These are phyloP conservation scores for Nematodospora valgi DNA, from an alignment of 805 yeast genomes.

Conservation along the genomic window DNA sequence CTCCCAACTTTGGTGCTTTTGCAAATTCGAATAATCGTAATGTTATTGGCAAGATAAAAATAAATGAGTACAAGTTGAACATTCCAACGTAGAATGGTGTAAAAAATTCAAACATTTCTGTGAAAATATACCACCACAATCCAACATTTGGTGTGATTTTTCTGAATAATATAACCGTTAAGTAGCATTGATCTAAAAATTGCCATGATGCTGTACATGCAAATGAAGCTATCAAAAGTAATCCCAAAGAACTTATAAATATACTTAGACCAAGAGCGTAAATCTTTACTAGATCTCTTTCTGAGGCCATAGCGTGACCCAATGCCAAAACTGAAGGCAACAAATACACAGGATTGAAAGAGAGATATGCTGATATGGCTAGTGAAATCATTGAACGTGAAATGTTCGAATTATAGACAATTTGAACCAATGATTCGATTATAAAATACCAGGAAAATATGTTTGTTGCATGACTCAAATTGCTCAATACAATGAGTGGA, in stretches of 20 bases:
- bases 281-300: slow-evolving; percentile 5
- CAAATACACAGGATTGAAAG: slow-evolving; percentile 60
- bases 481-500: slow-evolving; percentile 71
- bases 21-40: slow-evolving; percentile 50
- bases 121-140: slow-evolving; percentile 97
- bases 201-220: slow-evolving; percentile 22
- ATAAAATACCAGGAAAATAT: slow-evolving; percentile 59
- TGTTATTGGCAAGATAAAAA: slow-evolving; percentile 72
- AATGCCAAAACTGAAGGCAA: slow-evolving; percentile 53
- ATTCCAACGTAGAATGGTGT: slow-evolving; percentile 77
- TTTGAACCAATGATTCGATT: slow-evolving; percentile 42
- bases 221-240: slow-evolving; percentile 26
- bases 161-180: slow-evolving; percentile 53
- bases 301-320: slow-evolving; percentile 18
- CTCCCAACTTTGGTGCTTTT: slow-evolving; percentile 16
- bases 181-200: slow-evolving; percentile 42
- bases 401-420: slow-evolving; percentile 37
- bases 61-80: slow-evolving; percentile 69
- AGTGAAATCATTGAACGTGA: slow-evolving; percentile 49
- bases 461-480: slow-evolving; percentile 65
- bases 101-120: slow-evolving; percentile 91
- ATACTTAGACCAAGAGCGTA: slow-evolving; percentile 18
- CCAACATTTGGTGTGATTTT: slow-evolving; percentile 90
- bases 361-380: slow-evolving; percentile 61
- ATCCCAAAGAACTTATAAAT: slow-evolving; percentile 13